Percentiles rank a stretch among this genome's conserved stretches.
phyloP scores from a whole-genome alignment of 306 rosid species.

The Clitoria ternatea region DNA sequence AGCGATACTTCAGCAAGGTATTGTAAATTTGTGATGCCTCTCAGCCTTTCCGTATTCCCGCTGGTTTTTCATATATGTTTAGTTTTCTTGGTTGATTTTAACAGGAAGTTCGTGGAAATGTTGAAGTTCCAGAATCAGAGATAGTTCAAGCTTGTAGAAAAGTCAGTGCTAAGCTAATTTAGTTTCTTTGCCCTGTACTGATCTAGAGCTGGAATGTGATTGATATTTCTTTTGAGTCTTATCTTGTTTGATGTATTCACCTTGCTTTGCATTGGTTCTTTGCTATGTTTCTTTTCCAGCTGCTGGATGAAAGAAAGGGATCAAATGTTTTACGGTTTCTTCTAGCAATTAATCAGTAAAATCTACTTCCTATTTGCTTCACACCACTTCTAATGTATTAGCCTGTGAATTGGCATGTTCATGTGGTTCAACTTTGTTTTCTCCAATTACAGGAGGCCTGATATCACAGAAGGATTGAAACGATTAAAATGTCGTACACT shows the following conservation, averaged over 20 bases:
- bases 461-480: conserved; percentile 75
- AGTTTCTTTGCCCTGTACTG: conserved; percentile 12
- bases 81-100: conserved; percentile 9
- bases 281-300: conserved; percentile 47
- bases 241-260: neutral
- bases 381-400: neutral
- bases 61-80: neutral
- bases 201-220: conserved; percentile 14
- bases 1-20: conserved; percentile 98
- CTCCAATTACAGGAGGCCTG: conserved; percentile 68
- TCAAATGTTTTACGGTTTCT: conserved; percentile 75
- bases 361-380: conserved; percentile 2
- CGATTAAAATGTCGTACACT: conserved; percentile 78
- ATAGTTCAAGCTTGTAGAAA: conserved; percentile 94
- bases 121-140: conserved; percentile 85
- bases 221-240: neutral
- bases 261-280: conserved; percentile 12
- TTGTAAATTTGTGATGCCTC: neutral
- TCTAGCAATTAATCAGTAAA: conserved; percentile 69
- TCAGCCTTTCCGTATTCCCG: neutral
- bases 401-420: neutral
- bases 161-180: conserved; percentile 50
- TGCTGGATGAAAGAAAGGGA: conserved; percentile 86
- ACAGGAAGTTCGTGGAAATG: conserved; percentile 84
- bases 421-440: conserved; percentile 18